Base-by-base conservation (phyloP, 148 eudicot genomes). In the Euryodendron excelsum region DNA sequence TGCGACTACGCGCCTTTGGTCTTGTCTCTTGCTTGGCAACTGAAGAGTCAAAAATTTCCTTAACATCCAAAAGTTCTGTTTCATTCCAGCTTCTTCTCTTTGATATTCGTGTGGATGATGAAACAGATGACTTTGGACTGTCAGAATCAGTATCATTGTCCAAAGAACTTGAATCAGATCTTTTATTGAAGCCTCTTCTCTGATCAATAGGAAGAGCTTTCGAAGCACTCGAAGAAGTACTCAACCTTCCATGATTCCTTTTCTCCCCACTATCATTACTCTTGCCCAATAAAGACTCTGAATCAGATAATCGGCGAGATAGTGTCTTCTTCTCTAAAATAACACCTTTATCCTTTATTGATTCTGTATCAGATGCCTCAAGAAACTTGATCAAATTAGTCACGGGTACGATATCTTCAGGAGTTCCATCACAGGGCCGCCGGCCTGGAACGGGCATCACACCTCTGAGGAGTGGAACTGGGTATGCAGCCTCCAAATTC, bases 71-170 rank as follows among this genome's bases (percentile, higher is more conserved):
- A 77, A 87, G 79, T 37, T 87, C 90, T 1, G 75, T 72, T 17
- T 78, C 75, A 23, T 55, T 81, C 91, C 91, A 89, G 77, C 89
- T 89, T 69, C 85, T 81, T 64, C 91, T 81, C 78, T 85, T 89
- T 6, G 87, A 55, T 14, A 62, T 69, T 14, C 18, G 78, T 5
- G 58, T 48, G 6, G 82, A 79, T 7, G 86, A 79, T 7, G 86
- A 82, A 6, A 73, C 28, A 45, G 79, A 63, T 8, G 85, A 78
- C 11, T 61, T 10, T 17, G 79, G 78, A 78, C 88, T 75, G 53
- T 87, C 91, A 1, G 84, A 82, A 80, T 89, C 91, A 66, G 82
- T 86, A 61, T 81, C 87, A 39, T 80, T 80, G 25, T 86, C 86
- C 27, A 15, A 27, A 63, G 73, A 66, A 47, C 66, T 52, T 10